Base-by-base conservation (phyloP, 768 basidiomycete species). In the Tylopilus plumbeoviolaceoides region DNA sequence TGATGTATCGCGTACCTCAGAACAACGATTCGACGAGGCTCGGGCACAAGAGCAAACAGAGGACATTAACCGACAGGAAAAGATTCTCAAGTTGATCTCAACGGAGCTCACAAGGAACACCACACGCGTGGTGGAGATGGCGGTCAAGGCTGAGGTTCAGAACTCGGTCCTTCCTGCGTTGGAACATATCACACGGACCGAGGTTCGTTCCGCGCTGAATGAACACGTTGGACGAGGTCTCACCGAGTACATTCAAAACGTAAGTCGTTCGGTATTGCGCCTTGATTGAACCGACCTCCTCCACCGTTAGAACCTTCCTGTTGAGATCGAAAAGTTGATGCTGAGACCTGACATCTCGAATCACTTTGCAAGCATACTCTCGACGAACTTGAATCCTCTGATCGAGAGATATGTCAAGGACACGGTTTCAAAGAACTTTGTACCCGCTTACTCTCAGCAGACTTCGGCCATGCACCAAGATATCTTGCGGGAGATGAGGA, bases 51-150 rank as follows among this genome's bases (percentile, higher is more conserved):
- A 91, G 58, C 88, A 90, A 63, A 78, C 82, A 10, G 87, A 87
- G 56, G 90, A 92, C 63, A 89, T 90, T 56, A 76, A 83, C 36
- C 82, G 91, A 14, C 90, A 94, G 69, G 91, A 94, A 72, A 91
- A 88, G 69, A 89, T 93, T 55, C 73, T 93, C 62, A 92, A 92
- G 72, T 73, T 93, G 49, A 91, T 93, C 59, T 92, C 90, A 21
- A 88, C 81, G 2, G 89, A 91, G 69, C 76, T 93, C 47, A 91
- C 87, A 9, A 84, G 87, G 71, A 92, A 92, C 60, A 93, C 91
- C 11, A 90, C 89, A 10, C 81, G 89, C 12, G 88, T 92, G 44
- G 91, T 94, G 41, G 91, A 94, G 72, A 79, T 87, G 78, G 91
- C 90, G 14, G 87, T 93, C 63, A 91, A 91, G 73, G 77, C 73